phyloP scores from a whole-genome alignment of 805 yeast genomes.

The Cyberlindnera veronae region DNA sequence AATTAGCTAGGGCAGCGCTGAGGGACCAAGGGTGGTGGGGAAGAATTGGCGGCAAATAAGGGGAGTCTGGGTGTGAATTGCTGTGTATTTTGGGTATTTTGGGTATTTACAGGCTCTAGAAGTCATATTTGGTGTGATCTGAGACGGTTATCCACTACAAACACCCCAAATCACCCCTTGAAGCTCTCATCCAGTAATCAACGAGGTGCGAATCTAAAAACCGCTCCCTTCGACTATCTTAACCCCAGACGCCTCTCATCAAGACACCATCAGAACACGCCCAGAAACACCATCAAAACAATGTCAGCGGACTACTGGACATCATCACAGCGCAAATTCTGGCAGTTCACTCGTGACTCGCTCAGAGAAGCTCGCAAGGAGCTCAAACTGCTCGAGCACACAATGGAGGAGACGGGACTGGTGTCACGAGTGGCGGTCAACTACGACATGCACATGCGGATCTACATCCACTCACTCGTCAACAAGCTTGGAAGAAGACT shows the following conservation, averaged over 20 bases:
- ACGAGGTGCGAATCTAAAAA: background rate
- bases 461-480: constrained; percentile 73
- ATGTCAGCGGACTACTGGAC: constrained; percentile 87
- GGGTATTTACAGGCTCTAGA: too few species aligned
- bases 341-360: constrained; percentile 74
- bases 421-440: constrained; percentile 39
- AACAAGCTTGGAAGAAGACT: constrained; percentile 77
- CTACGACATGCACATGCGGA: constrained; percentile 56
- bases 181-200: too few species aligned
- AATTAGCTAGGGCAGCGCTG: too few species aligned
- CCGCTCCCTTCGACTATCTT: background rate
- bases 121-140: too few species aligned
- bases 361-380: constrained; percentile 43
- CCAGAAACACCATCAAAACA: background rate
- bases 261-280: too few species aligned
- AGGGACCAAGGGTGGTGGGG: too few species aligned
- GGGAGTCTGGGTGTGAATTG: too few species aligned
- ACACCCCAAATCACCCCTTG: too few species aligned
- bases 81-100: too few species aligned
- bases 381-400: constrained; percentile 35
- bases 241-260: too few species aligned
- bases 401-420: constrained; percentile 38
- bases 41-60: too few species aligned
- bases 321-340: constrained; percentile 73
- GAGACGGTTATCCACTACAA: too few species aligned